Evolutionary conservation across 1,284 basidiomycete genomes (phyloP), one percentile per base, ranked within the genome.

Genomic region (Malassezia furfur): DNA sequence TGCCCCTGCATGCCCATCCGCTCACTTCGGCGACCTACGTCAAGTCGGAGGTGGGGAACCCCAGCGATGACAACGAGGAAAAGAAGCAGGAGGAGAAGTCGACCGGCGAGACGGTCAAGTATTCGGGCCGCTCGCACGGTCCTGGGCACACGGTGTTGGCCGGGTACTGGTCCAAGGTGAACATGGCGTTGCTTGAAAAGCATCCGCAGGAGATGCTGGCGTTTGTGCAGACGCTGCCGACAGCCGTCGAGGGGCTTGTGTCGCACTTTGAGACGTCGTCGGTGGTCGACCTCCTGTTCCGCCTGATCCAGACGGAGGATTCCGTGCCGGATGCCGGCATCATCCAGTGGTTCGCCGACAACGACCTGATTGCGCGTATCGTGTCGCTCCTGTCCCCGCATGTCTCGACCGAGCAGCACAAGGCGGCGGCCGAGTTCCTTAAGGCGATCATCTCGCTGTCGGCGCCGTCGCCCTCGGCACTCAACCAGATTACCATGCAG

Each of bases 371-470:
- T 75, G 81, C 82, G 28, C 83, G 84, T 43, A 81, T 96, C 37
- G 82, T 96, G 57, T 83, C 83, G 63, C 80, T 91, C 19, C 82
- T 96, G 15, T 87, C 90, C 0, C 90, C 94, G 0, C 75, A 81
- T 10, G 79, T 88, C 58, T 82, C 84, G 10, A 79, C 83, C 17
- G 85, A 91, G 60, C 83, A 87, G 56, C 93, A 98, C 76, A 81
- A 83, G 28, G 85, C 91, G 46, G 88, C 90, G 31, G 82, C 90
- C 1, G 94, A 99, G 61, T 81, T 96, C 48, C 83, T 98, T 70
- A 94, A 94, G 76, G 86, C 86, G 52, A 90, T 96, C 64, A 91
- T 98, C 64, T 87, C 90, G 22, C 86, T 96, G 78, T 88, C 90
- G 17, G 87, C 90, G 1, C 89, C 91, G 3, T 86, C 89, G 1